Evolutionary conservation across 257 asterid genomes (phyloP), one percentile per base, ranked within the genome.

Genomic region (Petunia axillaris): DNA sequence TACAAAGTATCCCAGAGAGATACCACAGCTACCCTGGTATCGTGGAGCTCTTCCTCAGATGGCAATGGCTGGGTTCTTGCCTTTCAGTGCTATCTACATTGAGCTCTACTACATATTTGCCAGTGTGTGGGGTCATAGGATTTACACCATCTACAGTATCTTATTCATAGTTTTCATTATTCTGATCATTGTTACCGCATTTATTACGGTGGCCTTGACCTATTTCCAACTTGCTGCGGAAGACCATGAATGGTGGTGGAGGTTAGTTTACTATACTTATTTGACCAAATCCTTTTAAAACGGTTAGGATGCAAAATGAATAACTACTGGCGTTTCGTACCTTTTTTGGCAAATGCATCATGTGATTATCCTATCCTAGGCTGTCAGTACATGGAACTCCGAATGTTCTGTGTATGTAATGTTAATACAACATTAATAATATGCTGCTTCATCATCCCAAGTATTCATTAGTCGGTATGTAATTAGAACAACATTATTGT

Each of bases 241-340:
- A 78, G 86, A 83, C 63, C 86, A 83, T 65, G 86, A 83, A 75
- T 83, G 84, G 86, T 83, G 86, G 86, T 83, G 86, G 86, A 83
- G 84, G 86, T 83, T 59, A 55, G 78, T 55, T 10, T 46, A 25
- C 4, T 16, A 5, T 46, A 70, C 59, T 25, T 10, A 48, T 25
- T 25, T 48, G 16, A 70, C 15, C 41, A 36, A 70, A 70, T 71
- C 50, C 77, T 35, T 71, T 48, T 71, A 25, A 25, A 71, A 71
- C 60, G 5, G 43, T 71, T 11, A 71, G 59, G 43, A 71, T 35
- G 35, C 57, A 68, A 43, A 16, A 16, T 50, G 35, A 40, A 6
- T 2, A 55, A 43, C 38, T 68, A 3, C 76, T 16, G 16, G 1
- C 53, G 8, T 52, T n/a, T 0, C n/a, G 76, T 68, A 68, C 76